Conservation (phyloP, 345 rosid species). For the Citropsis articulata region DNA sequence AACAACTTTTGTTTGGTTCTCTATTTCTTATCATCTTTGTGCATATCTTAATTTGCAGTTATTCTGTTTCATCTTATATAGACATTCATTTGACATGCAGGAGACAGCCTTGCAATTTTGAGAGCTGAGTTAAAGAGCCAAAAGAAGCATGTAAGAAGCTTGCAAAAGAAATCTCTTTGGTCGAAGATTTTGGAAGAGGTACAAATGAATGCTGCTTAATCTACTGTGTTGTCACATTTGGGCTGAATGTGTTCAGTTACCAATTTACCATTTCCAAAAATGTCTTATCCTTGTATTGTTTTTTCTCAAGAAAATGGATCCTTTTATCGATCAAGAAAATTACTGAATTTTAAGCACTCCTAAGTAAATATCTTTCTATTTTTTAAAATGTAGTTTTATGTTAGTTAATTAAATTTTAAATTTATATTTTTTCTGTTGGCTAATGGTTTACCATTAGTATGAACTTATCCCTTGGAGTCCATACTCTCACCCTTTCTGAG, state of each 20-base stretch:
- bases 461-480: background rate
- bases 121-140: constrained; percentile 92
- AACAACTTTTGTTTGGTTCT: background rate
- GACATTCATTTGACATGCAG: constrained; percentile 35
- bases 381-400: background rate
- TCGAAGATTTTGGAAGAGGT: constrained; percentile 97
- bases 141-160: constrained; percentile 79
- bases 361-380: background rate
- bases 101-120: constrained; percentile 83
- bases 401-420: background rate
- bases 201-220: constrained; percentile 12
- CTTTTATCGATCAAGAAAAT: background rate
- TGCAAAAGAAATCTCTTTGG: constrained; percentile 97
- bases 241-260: background rate
- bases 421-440: background rate
- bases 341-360: too few species aligned
- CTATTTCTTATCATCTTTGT: background rate
- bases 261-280: background rate
- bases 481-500: background rate
- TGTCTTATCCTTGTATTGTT: background rate
- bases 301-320: background rate
- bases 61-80: background rate
- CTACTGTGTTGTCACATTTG: background rate
- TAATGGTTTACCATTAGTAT: background rate
- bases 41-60: background rate